Evolutionary conservation across 768 basidiomycete genomes (phyloP), one percentile per base, ranked within the genome.

Genomic region (Tylopilus rubrobrunneus): DNA sequence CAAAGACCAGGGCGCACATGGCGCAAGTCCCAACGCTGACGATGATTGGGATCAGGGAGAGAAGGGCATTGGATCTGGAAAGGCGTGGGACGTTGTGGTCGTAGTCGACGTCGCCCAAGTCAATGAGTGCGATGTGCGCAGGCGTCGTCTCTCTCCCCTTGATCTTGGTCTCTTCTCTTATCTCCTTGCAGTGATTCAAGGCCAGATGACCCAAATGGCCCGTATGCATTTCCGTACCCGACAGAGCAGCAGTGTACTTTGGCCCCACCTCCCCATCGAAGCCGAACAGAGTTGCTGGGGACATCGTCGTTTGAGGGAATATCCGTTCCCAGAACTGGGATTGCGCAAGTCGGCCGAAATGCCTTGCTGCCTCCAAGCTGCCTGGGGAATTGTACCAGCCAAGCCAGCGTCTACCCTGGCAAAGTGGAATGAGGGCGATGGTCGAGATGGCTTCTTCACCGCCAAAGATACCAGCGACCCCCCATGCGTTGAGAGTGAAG

Each of bases 361-460:
- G 57, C 43, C 59, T 64, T 17, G 71, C 71, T 12, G 72, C 57
- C 25, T 53, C 49, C 31, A 65, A 59, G 48, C 67, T 67, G 21
- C 71, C 71, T 0, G 71, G 71, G 10, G 68, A 58, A 37, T 72
- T 72, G 46, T 71, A 72, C 68, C 69, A 72, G 25, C 71, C 68
- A 10, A 73, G 52, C 65, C 65, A 72, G 10, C 62, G 67, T 49
- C 64, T 61, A 11, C 62, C 57, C 23, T 58, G 52, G 46, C 56
- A 67, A 33, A 73, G 50, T 21, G 66, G 71, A 8, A 72, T 64
- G 28, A 62, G 57, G n/a, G 56, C 45, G 52, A 71, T 64, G 9
- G 71, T 62, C 0, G 68, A 58, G 23, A 72, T 61, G 6, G 62
- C 67, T 48, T 73, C 68, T 41, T 68, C 65, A 10, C 70, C 71